Percentiles rank a stretch among this genome's conserved stretches.
These are phyloP conservation scores for Diaporthe longicolla DNA, from an alignment of 2,329 filamentous ascomycete species.

Conservation along the genomic window DNA sequence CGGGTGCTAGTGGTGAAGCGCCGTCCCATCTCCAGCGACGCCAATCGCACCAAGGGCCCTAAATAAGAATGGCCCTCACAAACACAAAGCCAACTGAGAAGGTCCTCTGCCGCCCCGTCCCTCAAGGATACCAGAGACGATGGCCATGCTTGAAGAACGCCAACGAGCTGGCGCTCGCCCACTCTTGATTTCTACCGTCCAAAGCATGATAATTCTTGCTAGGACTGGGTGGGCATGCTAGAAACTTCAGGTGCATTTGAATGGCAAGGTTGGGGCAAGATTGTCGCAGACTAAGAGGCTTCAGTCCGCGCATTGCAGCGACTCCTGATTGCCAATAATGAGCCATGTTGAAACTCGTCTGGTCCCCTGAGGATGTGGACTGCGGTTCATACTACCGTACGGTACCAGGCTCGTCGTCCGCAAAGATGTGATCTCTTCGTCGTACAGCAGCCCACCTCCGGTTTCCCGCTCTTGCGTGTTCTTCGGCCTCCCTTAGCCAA, in stretches of 20 bases:
- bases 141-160: not conserved
- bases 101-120: not conserved
- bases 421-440: constrained; percentile 61
- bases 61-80: not conserved
- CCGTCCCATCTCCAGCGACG: constrained; percentile 1
- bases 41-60: constrained; percentile 3
- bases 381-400: not conserved
- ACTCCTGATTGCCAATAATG: not conserved
- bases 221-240: not conserved
- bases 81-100: constrained; percentile 4
- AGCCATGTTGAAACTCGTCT: not conserved
- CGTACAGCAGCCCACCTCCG: constrained; percentile 63
- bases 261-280: not conserved
- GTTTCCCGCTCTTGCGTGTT: constrained; percentile 52
- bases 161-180: not conserved
- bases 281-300: too few relatives aligned
- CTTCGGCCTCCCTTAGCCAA: constrained; percentile 66
- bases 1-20: constrained; percentile 10
- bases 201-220: not conserved
- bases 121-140: not conserved
- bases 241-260: not conserved
- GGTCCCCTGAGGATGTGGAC: not conserved
- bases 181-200: not conserved
- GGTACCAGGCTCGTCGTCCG: not conserved
- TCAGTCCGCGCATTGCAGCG: not conserved